Evolutionary conservation across 805 yeast genomes (phyloP).

Genomic region (Kuraishia piskuri): DNA sequence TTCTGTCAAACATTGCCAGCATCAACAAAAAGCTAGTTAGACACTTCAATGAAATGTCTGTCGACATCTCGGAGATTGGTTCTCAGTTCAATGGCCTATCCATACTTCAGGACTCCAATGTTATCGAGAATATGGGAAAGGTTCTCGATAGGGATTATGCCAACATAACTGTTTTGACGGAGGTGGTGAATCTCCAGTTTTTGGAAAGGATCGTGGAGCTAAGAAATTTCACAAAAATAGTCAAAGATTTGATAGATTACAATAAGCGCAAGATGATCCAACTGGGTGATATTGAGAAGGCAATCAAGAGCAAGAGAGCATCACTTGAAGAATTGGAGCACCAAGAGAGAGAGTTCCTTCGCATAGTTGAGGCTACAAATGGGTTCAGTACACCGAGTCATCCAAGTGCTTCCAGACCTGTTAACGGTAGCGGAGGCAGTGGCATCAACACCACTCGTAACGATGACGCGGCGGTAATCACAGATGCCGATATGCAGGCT

Average conservation of each 20-base stretch:
- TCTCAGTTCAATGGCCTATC: conserved; percentile 45
- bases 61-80: conserved; percentile 45
- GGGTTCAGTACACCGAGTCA: conserved; percentile 1
- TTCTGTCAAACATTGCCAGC: conserved; percentile 21
- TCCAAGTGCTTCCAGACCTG: background rate
- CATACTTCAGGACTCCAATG: conserved; percentile 29
- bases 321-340: conserved; percentile 17
- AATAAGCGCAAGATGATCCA: conserved; percentile 26
- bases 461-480: conserved; percentile 9
- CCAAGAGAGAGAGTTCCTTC: conserved; percentile 21
- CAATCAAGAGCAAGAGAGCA: conserved; percentile 14
- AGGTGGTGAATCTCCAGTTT: conserved; percentile 19
- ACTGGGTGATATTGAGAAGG: conserved; percentile 17
- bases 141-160: conserved; percentile 69
- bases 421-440: background rate
- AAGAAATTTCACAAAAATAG: conserved; percentile 21
- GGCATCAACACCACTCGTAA: background rate
- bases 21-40: conserved; percentile 38
- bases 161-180: conserved; percentile 31
- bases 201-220: conserved; percentile 25
- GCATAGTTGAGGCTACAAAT: conserved; percentile 22
- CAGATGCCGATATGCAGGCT: conserved; percentile 23
- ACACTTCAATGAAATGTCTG: conserved; percentile 35
- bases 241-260: conserved; percentile 22
- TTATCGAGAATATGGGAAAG: conserved; percentile 75